These are phyloP conservation scores for Zymoseptoria crescenta DNA, from an alignment of 2,329 filamentous ascomycete genomes.

Conservation along the genomic window DNA sequence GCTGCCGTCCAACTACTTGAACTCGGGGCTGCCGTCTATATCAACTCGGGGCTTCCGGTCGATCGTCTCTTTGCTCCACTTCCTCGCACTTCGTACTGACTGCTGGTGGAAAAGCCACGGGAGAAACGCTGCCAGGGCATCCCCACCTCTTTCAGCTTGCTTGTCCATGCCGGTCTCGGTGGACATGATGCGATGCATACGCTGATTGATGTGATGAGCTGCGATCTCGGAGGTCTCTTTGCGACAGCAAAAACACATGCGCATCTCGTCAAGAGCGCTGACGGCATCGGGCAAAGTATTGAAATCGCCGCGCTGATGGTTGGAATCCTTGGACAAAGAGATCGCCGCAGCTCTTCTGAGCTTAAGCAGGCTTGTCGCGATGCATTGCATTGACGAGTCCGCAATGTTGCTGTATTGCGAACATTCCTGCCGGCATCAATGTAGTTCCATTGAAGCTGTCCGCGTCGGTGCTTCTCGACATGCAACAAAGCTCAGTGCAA, in stretches of 20 bases:
- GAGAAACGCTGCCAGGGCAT: background rate
- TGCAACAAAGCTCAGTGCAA: background rate
- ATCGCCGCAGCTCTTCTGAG: too few relatives aligned
- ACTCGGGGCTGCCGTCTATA: background rate
- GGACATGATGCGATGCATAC: background rate
- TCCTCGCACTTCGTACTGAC: background rate
- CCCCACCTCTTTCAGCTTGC: background rate
- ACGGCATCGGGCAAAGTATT: too few relatives aligned
- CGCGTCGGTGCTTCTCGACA: background rate
- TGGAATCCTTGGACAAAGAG: too few relatives aligned
- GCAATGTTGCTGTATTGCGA: too few relatives aligned
- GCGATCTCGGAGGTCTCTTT: background rate
- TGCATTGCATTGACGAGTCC: too few relatives aligned
- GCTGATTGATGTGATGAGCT: background rate
- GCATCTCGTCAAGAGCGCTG: too few relatives aligned
- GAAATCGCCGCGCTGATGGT: too few relatives aligned
- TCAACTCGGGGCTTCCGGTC: background rate
- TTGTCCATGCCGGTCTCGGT: background rate
- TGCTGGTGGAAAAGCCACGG: background rate
- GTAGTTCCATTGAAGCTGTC: background rate
- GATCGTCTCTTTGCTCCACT: background rate
- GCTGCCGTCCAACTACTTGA: background rate
- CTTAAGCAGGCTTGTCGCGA: too few relatives aligned
- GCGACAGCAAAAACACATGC: background rate
- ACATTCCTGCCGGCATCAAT: too few relatives aligned